phyloP scores from a whole-genome alignment of 805 yeast species.

The Candida ovalis region DNA sequence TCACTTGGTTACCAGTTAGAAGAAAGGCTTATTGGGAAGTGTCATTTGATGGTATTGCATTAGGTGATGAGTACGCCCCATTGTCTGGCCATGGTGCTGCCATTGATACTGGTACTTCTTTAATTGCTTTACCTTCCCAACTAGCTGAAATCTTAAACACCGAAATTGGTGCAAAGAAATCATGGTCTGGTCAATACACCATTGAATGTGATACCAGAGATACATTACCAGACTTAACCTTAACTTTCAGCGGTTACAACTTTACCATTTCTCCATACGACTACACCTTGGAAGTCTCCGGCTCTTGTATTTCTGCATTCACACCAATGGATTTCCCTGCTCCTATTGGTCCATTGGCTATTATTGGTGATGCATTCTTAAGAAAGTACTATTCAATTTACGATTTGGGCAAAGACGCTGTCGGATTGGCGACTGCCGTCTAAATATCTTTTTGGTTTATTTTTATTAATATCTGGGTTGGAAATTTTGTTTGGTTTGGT shows the following conservation, averaged over 20 bases:
- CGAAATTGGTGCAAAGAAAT: conserved; percentile 94
- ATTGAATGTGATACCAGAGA: conserved; percentile 87
- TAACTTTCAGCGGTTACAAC: conserved; percentile 85
- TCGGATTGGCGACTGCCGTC: conserved; percentile 83
- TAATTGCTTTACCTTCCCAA: conserved; percentile 91
- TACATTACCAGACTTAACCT: conserved; percentile 84
- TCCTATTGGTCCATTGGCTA: conserved; percentile 95
- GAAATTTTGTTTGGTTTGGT: not conserved
- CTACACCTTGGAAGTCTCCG: conserved; percentile 90
- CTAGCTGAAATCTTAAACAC: conserved; percentile 93
- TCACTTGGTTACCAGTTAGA: conserved; percentile 96
- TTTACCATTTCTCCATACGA: conserved; percentile 88
- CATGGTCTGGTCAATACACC: conserved; percentile 96
- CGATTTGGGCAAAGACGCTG: conserved; percentile 86
- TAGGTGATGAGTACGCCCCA: conserved; percentile 89
- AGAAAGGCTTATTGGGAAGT: conserved; percentile 99
- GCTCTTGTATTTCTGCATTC: conserved; percentile 94
- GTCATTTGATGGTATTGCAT: conserved; percentile 80
- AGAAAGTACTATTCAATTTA: conserved; percentile 93
- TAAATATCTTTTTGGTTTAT: conserved; percentile 24
- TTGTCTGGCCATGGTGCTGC: conserved; percentile 89
- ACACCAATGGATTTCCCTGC: conserved; percentile 97
- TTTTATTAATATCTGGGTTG: not conserved
- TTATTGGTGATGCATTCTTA: conserved; percentile 95
- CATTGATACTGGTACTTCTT: conserved; percentile 97